Percentiles rank a stretch among this genome's conserved stretches.
Evolutionary conservation across 345 rosid genomes (phyloP).

Genomic region (Corchorus capsularis): DNA sequence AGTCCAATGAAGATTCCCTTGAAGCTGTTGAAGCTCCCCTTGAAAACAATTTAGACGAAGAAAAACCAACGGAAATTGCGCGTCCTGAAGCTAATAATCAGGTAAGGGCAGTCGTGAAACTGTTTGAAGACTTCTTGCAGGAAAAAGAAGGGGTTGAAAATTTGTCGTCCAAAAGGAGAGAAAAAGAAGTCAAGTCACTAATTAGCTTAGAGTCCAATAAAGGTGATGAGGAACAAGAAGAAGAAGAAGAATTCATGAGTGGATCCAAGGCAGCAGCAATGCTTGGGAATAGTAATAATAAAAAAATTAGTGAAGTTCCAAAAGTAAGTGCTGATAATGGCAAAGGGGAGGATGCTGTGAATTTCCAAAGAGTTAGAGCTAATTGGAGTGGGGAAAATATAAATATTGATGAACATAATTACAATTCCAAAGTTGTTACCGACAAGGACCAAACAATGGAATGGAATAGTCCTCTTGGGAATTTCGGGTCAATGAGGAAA

Average conservation of each 20-base stretch:
- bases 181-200: constrained; percentile 50
- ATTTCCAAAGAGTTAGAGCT: constrained; percentile 1
- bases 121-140: constrained; percentile 40
- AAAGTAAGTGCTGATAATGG: constrained; percentile 23
- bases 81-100: constrained; percentile 7
- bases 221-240: constrained; percentile 37
- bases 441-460: constrained; percentile 17
- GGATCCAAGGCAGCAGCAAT: constrained; percentile 49
- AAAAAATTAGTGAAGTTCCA: constrained; percentile 20
- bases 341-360: constrained; percentile 7
- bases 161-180: constrained; percentile 33
- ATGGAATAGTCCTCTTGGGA: constrained; percentile 34
- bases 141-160: constrained; percentile 34
- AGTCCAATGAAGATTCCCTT: constrained; percentile 17
- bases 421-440: constrained; percentile 1
- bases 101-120: constrained; percentile 30
- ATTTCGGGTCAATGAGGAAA: constrained; percentile 82
- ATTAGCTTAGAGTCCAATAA: constrained; percentile 41
- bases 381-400: constrained; percentile 14
- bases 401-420: constrained; percentile 12
- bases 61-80: neutral
- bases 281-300: constrained; percentile 8
- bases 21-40: constrained; percentile 25
- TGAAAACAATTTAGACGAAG: neutral
- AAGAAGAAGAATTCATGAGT: constrained; percentile 31